Conservation (phyloP, 371 early-diverging fungal genomes). For the Parasitella parasitica region DNA sequence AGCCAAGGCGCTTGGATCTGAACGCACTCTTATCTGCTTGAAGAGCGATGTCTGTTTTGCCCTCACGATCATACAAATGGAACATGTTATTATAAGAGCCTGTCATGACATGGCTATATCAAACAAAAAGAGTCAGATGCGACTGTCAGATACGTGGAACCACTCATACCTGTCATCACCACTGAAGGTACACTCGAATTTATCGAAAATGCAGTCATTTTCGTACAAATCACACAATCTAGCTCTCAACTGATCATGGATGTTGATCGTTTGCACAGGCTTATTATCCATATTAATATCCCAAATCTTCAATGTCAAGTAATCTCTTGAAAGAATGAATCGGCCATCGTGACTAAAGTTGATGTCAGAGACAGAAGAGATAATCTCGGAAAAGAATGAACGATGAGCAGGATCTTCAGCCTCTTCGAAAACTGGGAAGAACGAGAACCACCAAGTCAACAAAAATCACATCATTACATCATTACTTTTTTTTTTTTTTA, state of each 20-base stretch:
- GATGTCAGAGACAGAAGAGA: slow-evolving; percentile 95
- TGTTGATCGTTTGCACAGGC: slow-evolving; percentile 93
- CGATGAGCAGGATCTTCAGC: slow-evolving; percentile 93
- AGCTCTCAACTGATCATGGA: slow-evolving; percentile 92
- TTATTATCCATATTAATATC: slow-evolving; percentile 95
- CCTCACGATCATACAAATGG: slow-evolving; percentile 79
- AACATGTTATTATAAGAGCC: slow-evolving; percentile 97
- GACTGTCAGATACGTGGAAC: slow-evolving; percentile 57
- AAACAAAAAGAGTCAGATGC: slow-evolving; percentile 55
- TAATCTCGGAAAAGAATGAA: slow-evolving; percentile 98
- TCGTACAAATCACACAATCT: slow-evolving; percentile 98
- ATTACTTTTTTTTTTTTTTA: slow-evolving; percentile 40
- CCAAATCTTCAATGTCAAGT: slow-evolving; percentile 96
- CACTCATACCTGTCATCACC: slow-evolving; percentile 75
- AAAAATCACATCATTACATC: too few species aligned
- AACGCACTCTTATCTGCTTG: slow-evolving; percentile 97
- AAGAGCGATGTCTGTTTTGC: slow-evolving; percentile 76
- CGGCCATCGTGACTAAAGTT: slow-evolving; percentile 95
- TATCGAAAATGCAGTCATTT: slow-evolving; percentile 99
- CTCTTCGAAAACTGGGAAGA: slow-evolving; percentile 85
- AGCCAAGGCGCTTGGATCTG: slow-evolving; percentile 82
- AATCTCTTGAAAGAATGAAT: slow-evolving; percentile 96
- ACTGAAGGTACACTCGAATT: slow-evolving; percentile 97
- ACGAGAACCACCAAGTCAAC: not conserved
- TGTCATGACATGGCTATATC: slow-evolving; percentile 79